Evolutionary conservation across 768 basidiomycete genomes (phyloP).

Genomic region (Calocera viscosa): DNA sequence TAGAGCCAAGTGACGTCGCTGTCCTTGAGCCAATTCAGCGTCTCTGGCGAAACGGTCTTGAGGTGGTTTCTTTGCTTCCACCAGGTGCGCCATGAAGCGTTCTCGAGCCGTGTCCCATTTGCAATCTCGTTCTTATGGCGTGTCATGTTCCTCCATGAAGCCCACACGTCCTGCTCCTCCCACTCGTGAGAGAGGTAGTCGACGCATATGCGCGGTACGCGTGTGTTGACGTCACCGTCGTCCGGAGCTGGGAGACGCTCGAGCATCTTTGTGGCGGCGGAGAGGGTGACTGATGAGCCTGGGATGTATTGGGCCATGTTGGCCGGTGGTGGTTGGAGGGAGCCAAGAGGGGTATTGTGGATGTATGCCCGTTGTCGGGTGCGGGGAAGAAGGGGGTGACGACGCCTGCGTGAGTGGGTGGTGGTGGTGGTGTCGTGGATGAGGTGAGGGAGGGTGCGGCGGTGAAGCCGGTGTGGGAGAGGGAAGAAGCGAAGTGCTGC

Average conservation of each 20-base stretch:
- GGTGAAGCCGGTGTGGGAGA: not conserved
- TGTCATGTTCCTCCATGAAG: constrained; percentile 97
- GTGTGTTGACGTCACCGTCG: constrained; percentile 66
- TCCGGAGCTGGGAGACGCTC: constrained; percentile 38
- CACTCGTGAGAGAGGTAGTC: constrained; percentile 98
- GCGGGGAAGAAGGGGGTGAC: not conserved
- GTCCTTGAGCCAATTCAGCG: constrained; percentile 98
- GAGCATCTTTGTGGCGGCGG: not conserved
- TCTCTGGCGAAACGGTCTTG: constrained; percentile 90
- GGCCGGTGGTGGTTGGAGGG: not conserved
- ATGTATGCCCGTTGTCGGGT: not conserved
- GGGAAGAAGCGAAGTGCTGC: constrained; percentile 6
- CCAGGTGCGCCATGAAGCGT: constrained; percentile 98
- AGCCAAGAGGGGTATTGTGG: not conserved
- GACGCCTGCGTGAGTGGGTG: not conserved
- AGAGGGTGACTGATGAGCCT: constrained; percentile 16
- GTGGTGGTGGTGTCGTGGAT: not conserved
- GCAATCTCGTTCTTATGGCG: constrained; percentile 96
- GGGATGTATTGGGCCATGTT: constrained; percentile 17
- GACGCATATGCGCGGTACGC: constrained; percentile 75
- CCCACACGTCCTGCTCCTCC: constrained; percentile 97
- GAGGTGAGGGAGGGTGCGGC: not conserved
- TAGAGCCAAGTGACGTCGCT: constrained; percentile 99
- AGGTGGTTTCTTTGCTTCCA: constrained; percentile 97
- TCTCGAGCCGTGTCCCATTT: constrained; percentile 89